Evolutionary conservation across 148 eudicot genomes (phyloP).

Genomic region (Euryodendron excelsum): DNA sequence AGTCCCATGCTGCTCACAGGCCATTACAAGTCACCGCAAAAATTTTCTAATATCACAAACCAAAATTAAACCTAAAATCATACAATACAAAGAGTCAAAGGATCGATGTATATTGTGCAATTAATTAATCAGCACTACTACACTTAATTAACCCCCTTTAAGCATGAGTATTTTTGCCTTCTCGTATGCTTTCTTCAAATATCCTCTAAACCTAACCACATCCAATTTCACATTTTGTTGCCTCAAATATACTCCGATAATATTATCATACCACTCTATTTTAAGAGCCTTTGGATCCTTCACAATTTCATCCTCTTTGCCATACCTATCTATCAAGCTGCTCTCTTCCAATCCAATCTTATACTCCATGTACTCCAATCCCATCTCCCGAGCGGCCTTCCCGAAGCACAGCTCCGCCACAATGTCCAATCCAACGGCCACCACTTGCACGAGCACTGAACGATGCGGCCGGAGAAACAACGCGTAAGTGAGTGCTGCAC

Average conservation of each 20-base stretch:
- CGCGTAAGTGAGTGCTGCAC: slow-evolving; percentile 56
- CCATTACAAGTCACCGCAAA: too few species aligned
- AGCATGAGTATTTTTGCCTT: slow-evolving; percentile 49
- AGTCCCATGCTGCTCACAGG: too few species aligned
- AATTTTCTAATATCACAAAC: too few species aligned
- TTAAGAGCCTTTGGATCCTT: slow-evolving; percentile 32
- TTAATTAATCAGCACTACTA: too few species aligned
- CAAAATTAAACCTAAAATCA: too few species aligned
- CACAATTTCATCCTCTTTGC: slow-evolving; percentile 31
- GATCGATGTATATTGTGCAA: too few species aligned
- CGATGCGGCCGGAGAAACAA: slow-evolving; percentile 52
- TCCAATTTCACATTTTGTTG: slow-evolving; percentile 52
- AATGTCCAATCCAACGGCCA: slow-evolving; percentile 46
- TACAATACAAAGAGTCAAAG: too few species aligned
- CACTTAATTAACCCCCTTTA: not conserved
- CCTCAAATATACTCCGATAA: slow-evolving; percentile 47
- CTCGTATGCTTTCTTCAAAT: slow-evolving; percentile 38
- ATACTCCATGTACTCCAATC: slow-evolving; percentile 52
- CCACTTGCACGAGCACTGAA: slow-evolving; percentile 45
- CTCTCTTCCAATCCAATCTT: slow-evolving; percentile 49
- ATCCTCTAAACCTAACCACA: slow-evolving; percentile 36
- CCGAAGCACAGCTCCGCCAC: slow-evolving; percentile 48
- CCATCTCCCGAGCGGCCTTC: slow-evolving; percentile 36
- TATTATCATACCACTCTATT: slow-evolving; percentile 18
- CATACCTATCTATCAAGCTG: slow-evolving; percentile 42